Percentiles rank a stretch among this genome's conserved stretches.
Evolutionary conservation across 1,284 basidiomycete genomes (phyloP).

Genomic region (Fomitopsis palustris): DNA sequence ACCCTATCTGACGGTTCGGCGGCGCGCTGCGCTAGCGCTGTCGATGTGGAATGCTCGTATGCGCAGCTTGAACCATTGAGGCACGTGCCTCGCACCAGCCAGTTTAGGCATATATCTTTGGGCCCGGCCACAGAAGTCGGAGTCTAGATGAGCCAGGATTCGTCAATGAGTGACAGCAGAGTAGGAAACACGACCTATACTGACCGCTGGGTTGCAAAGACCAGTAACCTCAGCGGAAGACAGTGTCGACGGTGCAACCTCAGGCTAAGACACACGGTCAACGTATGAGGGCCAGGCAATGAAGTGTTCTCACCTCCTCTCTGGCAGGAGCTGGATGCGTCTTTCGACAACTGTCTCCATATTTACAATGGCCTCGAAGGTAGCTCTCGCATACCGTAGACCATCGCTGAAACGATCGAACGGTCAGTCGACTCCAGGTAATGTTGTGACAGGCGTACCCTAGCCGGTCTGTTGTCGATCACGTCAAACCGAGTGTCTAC

Average conservation of each 20-base stretch:
- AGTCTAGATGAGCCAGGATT: neutral
- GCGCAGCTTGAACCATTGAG: neutral
- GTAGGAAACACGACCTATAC: neutral
- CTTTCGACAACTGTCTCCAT: neutral
- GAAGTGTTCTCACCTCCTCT: neutral
- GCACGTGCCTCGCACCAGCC: neutral
- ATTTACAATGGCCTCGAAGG: neutral
- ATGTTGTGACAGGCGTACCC: neutral
- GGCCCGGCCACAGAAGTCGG: neutral
- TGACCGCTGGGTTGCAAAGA: no score
- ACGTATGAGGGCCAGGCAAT: neutral
- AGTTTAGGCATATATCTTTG: neutral
- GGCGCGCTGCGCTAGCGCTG: neutral
- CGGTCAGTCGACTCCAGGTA: neutral
- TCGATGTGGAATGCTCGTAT: neutral
- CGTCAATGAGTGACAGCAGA: neutral
- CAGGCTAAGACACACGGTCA: no score
- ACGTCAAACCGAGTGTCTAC: no score
- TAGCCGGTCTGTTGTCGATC: neutral
- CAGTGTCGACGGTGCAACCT: no score
- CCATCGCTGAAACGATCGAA: neutral
- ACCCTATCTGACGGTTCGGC: neutral
- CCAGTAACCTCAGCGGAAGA: no score
- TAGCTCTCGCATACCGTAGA: neutral
- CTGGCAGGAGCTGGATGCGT: neutral